These are phyloP conservation scores for Ustilago bromivora DNA, from an alignment of 1,284 basidiomycete genomes.

Conservation along the genomic window DNA sequence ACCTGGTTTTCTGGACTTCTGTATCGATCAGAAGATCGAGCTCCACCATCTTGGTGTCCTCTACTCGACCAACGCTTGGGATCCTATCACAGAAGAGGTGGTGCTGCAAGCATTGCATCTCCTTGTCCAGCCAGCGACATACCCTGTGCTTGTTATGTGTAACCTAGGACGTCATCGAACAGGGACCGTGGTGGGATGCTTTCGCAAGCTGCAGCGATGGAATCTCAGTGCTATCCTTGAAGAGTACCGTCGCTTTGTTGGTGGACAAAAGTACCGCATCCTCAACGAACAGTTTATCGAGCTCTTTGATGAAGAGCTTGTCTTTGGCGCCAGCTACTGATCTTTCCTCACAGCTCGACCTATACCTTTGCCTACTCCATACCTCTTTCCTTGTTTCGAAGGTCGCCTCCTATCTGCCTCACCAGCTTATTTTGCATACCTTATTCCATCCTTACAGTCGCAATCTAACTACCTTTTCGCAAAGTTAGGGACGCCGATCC, in stretches of 20 bases:
- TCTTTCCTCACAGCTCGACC: no score
- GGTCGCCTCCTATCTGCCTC: not conserved
- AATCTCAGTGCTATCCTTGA: constrained; percentile 73
- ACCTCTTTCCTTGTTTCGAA: no score
- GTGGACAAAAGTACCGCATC: constrained; percentile 73
- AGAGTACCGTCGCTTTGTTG: constrained; percentile 73
- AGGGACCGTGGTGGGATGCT: constrained; percentile 73
- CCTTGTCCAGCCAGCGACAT: constrained; percentile 72
- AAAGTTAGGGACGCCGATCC: no score
- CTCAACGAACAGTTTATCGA: constrained; percentile 75
- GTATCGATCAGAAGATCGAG: constrained; percentile 66
- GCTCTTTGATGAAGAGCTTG: constrained; percentile 73
- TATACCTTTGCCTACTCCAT: no score
- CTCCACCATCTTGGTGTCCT: constrained; percentile 71
- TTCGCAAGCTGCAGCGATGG: constrained; percentile 72
- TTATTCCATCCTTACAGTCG: no score
- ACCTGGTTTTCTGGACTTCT: constrained; percentile 70
- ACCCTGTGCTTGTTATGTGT: constrained; percentile 73
- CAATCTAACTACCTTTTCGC: no score
- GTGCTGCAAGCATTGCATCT: constrained; percentile 73
- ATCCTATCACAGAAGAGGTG: constrained; percentile 72
- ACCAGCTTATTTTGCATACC: not conserved
- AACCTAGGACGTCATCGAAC: constrained; percentile 73
- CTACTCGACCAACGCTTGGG: constrained; percentile 70
- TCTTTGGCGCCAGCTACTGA: constrained; percentile 72